phyloP scores from a whole-genome alignment of 1,284 basidiomycete genomes.

The Irpex sp. region DNA sequence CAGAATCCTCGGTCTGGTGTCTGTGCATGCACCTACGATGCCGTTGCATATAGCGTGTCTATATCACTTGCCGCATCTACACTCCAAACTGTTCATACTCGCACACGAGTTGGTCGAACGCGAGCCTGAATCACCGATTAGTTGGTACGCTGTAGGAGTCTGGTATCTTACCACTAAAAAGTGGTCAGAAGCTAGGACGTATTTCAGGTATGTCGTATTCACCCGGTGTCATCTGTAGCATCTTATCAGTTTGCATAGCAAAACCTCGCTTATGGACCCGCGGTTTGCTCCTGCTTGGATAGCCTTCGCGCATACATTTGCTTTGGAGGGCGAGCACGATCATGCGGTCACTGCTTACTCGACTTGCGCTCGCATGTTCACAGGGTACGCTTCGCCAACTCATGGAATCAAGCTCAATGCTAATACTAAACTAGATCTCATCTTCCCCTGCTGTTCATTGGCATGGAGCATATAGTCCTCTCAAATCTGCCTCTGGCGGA shows the following conservation, averaged over 20 bases:
- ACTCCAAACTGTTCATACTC: constrained; percentile 91
- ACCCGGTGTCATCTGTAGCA: not conserved
- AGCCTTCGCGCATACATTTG: constrained; percentile 96
- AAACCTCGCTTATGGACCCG: constrained; percentile 96
- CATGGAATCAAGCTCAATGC: not conserved
- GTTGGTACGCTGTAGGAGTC: constrained; percentile 98
- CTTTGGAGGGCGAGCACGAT: constrained; percentile 96
- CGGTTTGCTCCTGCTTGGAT: constrained; percentile 97
- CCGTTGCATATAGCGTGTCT: constrained; percentile 96
- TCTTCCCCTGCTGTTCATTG: constrained; percentile 92
- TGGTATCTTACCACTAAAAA: constrained; percentile 91
- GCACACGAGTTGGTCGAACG: constrained; percentile 94
- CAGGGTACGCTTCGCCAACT: constrained; percentile 57
- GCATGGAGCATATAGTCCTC: constrained; percentile 95
- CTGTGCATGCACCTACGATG: constrained; percentile 83
- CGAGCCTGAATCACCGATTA: constrained; percentile 88
- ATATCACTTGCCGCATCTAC: constrained; percentile 89
- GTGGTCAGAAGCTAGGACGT: constrained; percentile 87
- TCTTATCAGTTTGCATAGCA: constrained; percentile 43
- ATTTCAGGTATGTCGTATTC: constrained; percentile 69
- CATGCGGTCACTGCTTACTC: constrained; percentile 98
- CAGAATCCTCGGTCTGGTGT: constrained; percentile 80
- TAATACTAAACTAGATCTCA: constrained; percentile 61
- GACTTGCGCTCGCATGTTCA: constrained; percentile 92
- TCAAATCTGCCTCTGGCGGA: constrained; percentile 82